These are phyloP conservation scores for Penicillium sp. DNA, from an alignment of 2,329 filamentous ascomycete genomes.

Conservation along the genomic window DNA sequence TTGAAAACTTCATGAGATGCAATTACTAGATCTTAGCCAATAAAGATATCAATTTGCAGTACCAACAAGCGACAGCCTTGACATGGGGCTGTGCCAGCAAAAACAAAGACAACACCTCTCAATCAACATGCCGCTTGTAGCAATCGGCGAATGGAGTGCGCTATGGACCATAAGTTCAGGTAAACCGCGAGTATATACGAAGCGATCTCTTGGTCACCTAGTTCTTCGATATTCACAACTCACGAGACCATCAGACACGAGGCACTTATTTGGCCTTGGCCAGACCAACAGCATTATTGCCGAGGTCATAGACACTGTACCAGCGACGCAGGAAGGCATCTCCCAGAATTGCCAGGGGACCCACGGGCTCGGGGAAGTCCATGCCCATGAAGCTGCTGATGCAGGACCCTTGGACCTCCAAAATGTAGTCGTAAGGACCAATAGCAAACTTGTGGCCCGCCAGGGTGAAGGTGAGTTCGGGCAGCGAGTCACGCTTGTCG, in stretches of 20 bases:
- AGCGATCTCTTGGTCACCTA: slow-evolving; percentile 12
- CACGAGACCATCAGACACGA: slow-evolving; percentile 2
- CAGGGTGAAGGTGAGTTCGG: slow-evolving; percentile 87
- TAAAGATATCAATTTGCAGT: slow-evolving; percentile 14
- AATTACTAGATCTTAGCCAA: slow-evolving; percentile 15
- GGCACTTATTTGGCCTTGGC: slow-evolving; percentile 69
- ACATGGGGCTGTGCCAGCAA: slow-evolving; percentile 5
- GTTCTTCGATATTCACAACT: slow-evolving; percentile 14
- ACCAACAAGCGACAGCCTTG: slow-evolving; percentile 9
- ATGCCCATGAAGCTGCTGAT: slow-evolving; percentile 98
- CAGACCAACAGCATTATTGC: slow-evolving; percentile 81
- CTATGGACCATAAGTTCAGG: slow-evolving; percentile 10
- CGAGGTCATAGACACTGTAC: slow-evolving; percentile 95
- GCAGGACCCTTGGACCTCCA: slow-evolving; percentile 91
- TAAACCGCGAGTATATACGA: slow-evolving; percentile 20
- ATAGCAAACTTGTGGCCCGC: slow-evolving; percentile 93
- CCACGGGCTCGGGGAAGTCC: slow-evolving; percentile 80
- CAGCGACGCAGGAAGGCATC: slow-evolving; percentile 54
- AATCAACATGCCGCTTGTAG: slow-evolving; percentile 10
- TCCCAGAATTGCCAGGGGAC: slow-evolving; percentile 90
- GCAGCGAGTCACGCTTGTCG: slow-evolving; percentile 72
- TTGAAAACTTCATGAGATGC: slow-evolving; percentile 4
- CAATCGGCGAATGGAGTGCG: slow-evolving; percentile 11
- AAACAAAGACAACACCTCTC: slow-evolving; percentile 5
- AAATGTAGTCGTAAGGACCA: slow-evolving; percentile 83